A percentile compares a stretch with the other conserved stretches of the same genome.
Conservation (phyloP, 2,329 filamentous ascomycete genomes). For the Colletotrichum somersetense region DNA sequence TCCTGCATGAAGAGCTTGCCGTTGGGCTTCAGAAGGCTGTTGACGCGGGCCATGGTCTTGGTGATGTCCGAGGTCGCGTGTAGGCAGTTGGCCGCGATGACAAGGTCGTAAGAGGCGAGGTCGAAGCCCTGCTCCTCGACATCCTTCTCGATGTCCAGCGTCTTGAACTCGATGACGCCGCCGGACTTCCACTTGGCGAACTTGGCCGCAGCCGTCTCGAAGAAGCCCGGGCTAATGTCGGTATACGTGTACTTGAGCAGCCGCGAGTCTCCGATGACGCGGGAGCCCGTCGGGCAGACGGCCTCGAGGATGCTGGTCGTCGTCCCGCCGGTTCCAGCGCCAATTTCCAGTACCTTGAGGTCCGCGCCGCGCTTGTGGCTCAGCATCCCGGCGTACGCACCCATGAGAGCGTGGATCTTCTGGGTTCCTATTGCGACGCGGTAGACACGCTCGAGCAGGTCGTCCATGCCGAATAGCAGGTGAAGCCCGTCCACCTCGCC, state of each 20-base stretch:
- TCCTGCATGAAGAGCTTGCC: slow-evolving; percentile 46
- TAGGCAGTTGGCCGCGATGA: slow-evolving; percentile 53
- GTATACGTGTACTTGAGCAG: slow-evolving; percentile 48
- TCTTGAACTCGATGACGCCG: slow-evolving; percentile 41
- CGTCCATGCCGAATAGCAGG: slow-evolving; percentile 22
- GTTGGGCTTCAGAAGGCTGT: slow-evolving; percentile 47
- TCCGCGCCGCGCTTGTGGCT: slow-evolving; percentile 1
- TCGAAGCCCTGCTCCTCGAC: slow-evolving; percentile 50
- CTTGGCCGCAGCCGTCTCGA: slow-evolving; percentile 41
- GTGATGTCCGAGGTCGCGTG: slow-evolving; percentile 47
- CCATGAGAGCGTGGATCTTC: slow-evolving; percentile 24
- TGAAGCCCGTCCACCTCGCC: slow-evolving; percentile 26
- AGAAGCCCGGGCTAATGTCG: slow-evolving; percentile 45
- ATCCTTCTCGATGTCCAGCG: slow-evolving; percentile 46
- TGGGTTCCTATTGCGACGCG: slow-evolving; percentile 22
- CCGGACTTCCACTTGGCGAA: not conserved
- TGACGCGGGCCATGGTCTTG: slow-evolving; percentile 44
- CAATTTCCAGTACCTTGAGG: not conserved
- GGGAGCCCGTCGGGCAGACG: slow-evolving; percentile 7
- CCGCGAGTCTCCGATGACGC: slow-evolving; percentile 13
- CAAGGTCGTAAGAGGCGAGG: slow-evolving; percentile 51
- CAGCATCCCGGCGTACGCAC: not conserved
- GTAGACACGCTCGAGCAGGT: slow-evolving; percentile 25
- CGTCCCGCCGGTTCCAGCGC: slow-evolving; percentile 12
- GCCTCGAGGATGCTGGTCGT: slow-evolving; percentile 23